Evolutionary conservation across 805 yeast species (phyloP), one percentile per base, ranked within the genome.

Genomic region (Metahyphopichia silvanorum): DNA sequence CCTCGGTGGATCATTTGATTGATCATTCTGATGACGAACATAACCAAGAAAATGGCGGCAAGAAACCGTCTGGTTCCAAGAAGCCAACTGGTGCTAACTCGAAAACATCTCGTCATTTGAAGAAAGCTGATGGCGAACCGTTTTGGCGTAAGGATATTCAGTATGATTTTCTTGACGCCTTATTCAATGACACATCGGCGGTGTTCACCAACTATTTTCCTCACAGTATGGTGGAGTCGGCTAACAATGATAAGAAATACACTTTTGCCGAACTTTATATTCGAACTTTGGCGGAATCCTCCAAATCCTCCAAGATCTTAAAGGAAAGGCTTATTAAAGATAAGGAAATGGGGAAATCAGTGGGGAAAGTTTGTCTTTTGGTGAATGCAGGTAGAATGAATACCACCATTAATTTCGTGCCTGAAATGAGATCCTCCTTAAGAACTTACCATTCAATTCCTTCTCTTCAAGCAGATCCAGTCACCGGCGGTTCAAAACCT

Each of bases 391-490:
- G 98, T 7, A 70, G 97, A 40, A 78, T 91, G 79, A 91, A 91
- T 63, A 91, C 98, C 2, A 91, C 98, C 2, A 81, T 91, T 32
- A 91, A 91, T 60, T 84, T 91, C 53, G 95, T 87, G 35, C 86
- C 94, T 15, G 97, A 88, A 51, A 91, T 91, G 98, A 82, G 87
- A 46, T 86, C 96, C 0, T 91, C 88, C 44, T 69, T 91, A 41
- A 71, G 98, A 49, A 89, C 97, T 0, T 91, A 85, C 53, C 97
- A 91, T 60, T 84, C 95, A 9, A 86, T 91, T 21, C 98, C 98
- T 1, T 78, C 88, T 8, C 66, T 91, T 26, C 97, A 91, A 54
- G 78, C 82, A 3, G 77, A 75, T 37, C 71, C 82, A 12, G 74
- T 69, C 33, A 49, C 60, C 49, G 70, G 57, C 20, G 45, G 68